Evolutionary conservation across 306 rosid species (phyloP).

Genomic region (Quercus cerris): DNA sequence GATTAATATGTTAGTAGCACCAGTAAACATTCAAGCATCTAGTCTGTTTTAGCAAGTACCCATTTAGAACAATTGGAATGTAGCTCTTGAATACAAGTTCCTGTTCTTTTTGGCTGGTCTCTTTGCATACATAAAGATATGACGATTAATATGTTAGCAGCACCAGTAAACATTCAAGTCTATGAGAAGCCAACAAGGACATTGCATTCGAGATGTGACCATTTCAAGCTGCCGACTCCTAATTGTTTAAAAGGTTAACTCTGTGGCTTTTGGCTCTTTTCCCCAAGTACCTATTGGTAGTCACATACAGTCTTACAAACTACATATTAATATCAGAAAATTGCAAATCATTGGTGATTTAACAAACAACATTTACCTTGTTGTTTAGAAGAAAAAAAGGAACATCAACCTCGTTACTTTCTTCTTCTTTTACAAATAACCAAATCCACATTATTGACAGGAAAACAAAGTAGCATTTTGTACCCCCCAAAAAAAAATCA

Average conservation of each 20-base stretch:
- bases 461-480: conserved; percentile 3
- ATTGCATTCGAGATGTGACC: conserved; percentile 13
- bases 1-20: not conserved
- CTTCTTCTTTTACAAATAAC: conserved; percentile 4
- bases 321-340: conserved; percentile 24
- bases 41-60: not conserved
- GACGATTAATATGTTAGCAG: not conserved
- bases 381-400: not conserved
- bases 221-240: conserved; percentile 56
- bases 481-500: not conserved
- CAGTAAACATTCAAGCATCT: not conserved
- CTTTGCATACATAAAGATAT: not conserved
- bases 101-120: not conserved
- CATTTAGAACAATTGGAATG: not conserved
- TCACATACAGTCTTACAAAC: not conserved
- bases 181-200: conserved; percentile 13
- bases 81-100: not conserved
- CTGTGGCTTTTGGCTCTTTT: conserved; percentile 41
- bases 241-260: not conserved
- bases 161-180: not conserved
- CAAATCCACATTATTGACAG: conserved; percentile 1
- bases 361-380: not conserved
- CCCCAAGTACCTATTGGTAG: not conserved
- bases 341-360: conserved; percentile 32
- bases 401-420: not conserved